Base-by-base conservation (phyloP, 768 basidiomycete genomes). In the Russula sp. region DNA sequence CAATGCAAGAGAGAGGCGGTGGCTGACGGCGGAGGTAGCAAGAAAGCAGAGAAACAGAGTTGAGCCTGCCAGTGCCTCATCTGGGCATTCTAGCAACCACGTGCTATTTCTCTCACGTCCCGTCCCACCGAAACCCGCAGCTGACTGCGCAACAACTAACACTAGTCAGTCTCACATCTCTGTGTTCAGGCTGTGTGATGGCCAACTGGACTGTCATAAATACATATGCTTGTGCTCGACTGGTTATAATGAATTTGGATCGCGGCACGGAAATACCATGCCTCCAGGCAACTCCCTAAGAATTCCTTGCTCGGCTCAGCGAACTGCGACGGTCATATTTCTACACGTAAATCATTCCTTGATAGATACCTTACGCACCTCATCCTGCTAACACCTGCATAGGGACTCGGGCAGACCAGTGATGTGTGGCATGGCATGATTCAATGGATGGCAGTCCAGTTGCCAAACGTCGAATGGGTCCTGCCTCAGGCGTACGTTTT, bases 381-480 rank as follows among this genome's bases (percentile, higher is more conserved):
- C 28, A n/a, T 38, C 13, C 26, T 8, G 57, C 28, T 53, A 32
- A 53, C 16, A 16, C 51, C 11, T 53, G 30, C 34, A 16, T 44
- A 79, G 79, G 79, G 78, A 5, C 68, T 79, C 2, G 78, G 79
- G n/a, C 79, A 79, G 59, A 73, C 69, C 6, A 75, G 72, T 28
- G 59, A 74, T 34, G 73, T 73, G 1, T 81, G 80, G 79, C 64
- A 70, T 32, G 68, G 72, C 22, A 73, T 75, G 44, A 61, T 74
- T 10, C 73, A 75, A 54, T 73, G 72, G 48, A 69, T 80, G 26
- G 76, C 76, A 8, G 68, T 71, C 13, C 71, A 68, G 28, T 72
- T 80, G 14, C 79, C 79, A 0, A 73, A 72, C 46, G 70, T 79
- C n/a, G 73, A 76, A 61, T 80, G 79, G 79, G 68, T 80, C 24